phyloP scores from a whole-genome alignment of 768 basidiomycete genomes.

The Xerocomus brunneocitrinus region DNA sequence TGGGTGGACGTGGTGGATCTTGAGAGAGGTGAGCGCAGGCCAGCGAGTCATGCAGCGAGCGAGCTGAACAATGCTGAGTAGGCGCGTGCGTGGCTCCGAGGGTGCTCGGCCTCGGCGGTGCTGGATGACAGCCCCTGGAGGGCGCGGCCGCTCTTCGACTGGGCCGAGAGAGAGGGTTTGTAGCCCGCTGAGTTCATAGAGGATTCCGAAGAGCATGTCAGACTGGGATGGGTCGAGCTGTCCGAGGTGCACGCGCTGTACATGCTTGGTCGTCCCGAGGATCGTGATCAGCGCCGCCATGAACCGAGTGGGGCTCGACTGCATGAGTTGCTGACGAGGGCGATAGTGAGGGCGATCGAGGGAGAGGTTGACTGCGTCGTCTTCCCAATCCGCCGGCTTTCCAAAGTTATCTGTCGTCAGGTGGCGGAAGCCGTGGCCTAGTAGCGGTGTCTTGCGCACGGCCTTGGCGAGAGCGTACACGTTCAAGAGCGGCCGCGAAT shows the following conservation, averaged over 20 bases:
- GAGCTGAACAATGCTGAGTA: constrained; percentile 15
- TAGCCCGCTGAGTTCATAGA: constrained; percentile 10
- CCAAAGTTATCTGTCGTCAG: constrained; percentile 18
- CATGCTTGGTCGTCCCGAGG: constrained; percentile 15
- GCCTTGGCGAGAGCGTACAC: constrained; percentile 17
- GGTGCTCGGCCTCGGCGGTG: not conserved
- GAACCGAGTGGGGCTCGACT: constrained; percentile 2
- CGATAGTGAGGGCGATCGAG: not conserved
- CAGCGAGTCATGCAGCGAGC: constrained; percentile 16
- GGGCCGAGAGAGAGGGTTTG: constrained; percentile 13
- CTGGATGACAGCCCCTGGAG: not conserved
- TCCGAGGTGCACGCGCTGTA: constrained; percentile 11
- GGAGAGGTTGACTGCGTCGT: not conserved
- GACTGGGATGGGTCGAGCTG: constrained; percentile 10
- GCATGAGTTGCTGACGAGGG: not conserved
- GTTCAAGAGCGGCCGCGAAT: constrained; percentile 5
- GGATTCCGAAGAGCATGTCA: constrained; percentile 7
- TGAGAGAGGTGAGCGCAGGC: constrained; percentile 13
- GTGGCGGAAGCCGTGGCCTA: constrained; percentile 10
- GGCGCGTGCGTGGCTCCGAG: not conserved
- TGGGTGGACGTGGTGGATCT: constrained; percentile 15
- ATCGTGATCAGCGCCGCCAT: constrained; percentile 17
- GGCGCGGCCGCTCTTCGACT: not conserved
- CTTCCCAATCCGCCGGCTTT: not conserved
- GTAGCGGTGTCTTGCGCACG: constrained; percentile 9